Evolutionary conservation across 2,329 filamentous ascomycete species (phyloP), one percentile per base, ranked within the genome.

Genomic region (Hypoxylon sp.): DNA sequence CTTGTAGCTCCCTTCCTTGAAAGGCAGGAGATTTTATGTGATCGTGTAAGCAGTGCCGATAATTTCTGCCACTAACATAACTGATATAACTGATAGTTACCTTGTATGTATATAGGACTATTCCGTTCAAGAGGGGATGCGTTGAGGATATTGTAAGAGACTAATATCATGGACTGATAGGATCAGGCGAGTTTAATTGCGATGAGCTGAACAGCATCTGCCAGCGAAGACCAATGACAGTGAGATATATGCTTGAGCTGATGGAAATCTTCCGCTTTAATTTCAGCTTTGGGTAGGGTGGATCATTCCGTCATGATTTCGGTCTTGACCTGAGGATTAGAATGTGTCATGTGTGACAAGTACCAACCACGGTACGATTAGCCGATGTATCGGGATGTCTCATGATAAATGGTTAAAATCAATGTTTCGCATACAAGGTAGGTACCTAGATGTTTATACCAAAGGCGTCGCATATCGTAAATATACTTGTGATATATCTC

Each of bases 271-370:
- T 53, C 32, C 56, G 44, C 39, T 28, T 10, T 8, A 28, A 47
- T 47, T 41, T 52, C 37, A 26, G 17, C 13, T 52, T 28, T 39
- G 49, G n/a, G 34, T 19, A 3, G 1, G 17, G 61, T 46, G 49
- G 64, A 63, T 63, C 61, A 62, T 57, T 62, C 56, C 64, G 64
- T 67, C 64, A 64, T 61, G 28, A 43, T 48, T 50, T 51, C 20
- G 53, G 53, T 24, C 55, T 26, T 26, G 32, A 34, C n/a, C 43
- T 20, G 22, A 17, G 50, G 34, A 28, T n/a, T 37, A 43, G 28
- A 39, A 41, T n/a, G n/a, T 41, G 37, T 41, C 37, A 19, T 41
- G 37, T 41, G 37, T 41, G n/a, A 41, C 37, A 41, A 41, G 15
- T 10, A 20, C 28, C 30, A 48, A 19, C 46, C 20, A 39, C 20